Evolutionary conservation across 495 filamentous ascomycete genomes (phyloP).

Genomic region (Hyaloscypha variabilis): DNA sequence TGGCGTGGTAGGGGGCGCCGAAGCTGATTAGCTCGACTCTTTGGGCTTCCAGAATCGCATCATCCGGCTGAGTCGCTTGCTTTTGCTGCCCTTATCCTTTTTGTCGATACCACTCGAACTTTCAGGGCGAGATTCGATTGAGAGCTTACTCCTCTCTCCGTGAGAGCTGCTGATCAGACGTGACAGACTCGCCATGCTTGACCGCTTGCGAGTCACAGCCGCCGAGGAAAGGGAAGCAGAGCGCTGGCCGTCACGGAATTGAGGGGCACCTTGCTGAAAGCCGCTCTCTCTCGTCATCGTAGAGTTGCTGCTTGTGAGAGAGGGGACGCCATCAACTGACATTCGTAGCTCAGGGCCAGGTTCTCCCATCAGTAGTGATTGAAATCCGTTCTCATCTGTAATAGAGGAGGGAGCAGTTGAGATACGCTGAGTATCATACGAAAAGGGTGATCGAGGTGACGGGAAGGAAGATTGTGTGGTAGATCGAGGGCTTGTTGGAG

Average conservation of each 20-base stretch:
- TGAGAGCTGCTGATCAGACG: slow-evolving; percentile 79
- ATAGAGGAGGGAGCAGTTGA: slow-evolving; percentile 72
- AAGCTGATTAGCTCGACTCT: slow-evolving; percentile 5
- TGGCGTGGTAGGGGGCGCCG: neutral
- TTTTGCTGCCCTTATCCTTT: slow-evolving; percentile 66
- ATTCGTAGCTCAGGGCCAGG: slow-evolving; percentile 66
- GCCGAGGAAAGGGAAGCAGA: slow-evolving; percentile 70
- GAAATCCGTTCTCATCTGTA: slow-evolving; percentile 66
- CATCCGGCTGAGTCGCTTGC: slow-evolving; percentile 74
- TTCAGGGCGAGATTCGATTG: slow-evolving; percentile 66
- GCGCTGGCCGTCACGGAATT: slow-evolving; percentile 57
- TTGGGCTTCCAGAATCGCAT: slow-evolving; percentile 71
- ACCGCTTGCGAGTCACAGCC: slow-evolving; percentile 72
- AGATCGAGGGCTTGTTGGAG: slow-evolving; percentile 56
- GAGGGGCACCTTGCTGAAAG: slow-evolving; percentile 32
- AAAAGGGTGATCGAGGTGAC: slow-evolving; percentile 61
- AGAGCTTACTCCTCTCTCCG: slow-evolving; percentile 78
- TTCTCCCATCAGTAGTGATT: slow-evolving; percentile 62
- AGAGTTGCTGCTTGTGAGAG: slow-evolving; percentile 82
- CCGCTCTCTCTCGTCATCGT: slow-evolving; percentile 73
- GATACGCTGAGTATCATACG: slow-evolving; percentile 69
- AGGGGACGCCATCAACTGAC: slow-evolving; percentile 86
- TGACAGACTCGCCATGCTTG: slow-evolving; percentile 83
- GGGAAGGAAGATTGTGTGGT: slow-evolving; percentile 56
- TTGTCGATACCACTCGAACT: slow-evolving; percentile 57